A percentile compares a stretch with the other conserved stretches of the same genome.
phyloP scores from a whole-genome alignment of 2,329 filamentous ascomycete genomes.

The Cytospora leucostoma region DNA sequence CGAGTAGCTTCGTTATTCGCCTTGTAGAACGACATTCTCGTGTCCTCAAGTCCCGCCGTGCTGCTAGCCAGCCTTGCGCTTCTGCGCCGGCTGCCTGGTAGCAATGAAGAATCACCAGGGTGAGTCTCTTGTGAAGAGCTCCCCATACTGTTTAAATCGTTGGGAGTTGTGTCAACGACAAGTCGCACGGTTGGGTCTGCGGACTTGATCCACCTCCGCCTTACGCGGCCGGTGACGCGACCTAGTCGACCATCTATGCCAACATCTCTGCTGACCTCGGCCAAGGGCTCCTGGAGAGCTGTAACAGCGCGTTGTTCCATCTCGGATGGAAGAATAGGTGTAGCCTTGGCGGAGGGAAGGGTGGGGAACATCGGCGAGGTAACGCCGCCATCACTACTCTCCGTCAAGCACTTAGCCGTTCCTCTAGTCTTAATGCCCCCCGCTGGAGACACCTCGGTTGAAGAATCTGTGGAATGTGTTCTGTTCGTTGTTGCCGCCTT shows the following conservation, averaged over 20 bases:
- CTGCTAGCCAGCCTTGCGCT: conserved; percentile 7
- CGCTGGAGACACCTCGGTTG: not conserved
- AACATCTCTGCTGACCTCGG: not conserved
- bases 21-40: not conserved
- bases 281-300: not conserved
- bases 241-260: not conserved
- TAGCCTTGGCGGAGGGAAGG: not conserved
- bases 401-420: not conserved
- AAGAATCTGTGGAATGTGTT: not conserved
- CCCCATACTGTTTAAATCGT: not conserved
- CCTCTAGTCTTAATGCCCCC: accelerated
- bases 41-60: not conserved
- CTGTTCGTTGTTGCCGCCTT: not conserved
- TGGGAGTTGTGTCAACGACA: not conserved
- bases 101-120: not conserved
- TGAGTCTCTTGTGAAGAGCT: not conserved
- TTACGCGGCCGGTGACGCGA: not conserved
- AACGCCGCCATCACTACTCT: not conserved
- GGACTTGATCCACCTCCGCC: not conserved
- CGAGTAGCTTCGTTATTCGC: too few species aligned
- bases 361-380: not conserved
- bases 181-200: not conserved
- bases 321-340: not conserved
- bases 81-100: not conserved
- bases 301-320: not conserved